Conservation (phyloP, 371 early-diverging fungal genomes). For the Mucor plumbeus region DNA sequence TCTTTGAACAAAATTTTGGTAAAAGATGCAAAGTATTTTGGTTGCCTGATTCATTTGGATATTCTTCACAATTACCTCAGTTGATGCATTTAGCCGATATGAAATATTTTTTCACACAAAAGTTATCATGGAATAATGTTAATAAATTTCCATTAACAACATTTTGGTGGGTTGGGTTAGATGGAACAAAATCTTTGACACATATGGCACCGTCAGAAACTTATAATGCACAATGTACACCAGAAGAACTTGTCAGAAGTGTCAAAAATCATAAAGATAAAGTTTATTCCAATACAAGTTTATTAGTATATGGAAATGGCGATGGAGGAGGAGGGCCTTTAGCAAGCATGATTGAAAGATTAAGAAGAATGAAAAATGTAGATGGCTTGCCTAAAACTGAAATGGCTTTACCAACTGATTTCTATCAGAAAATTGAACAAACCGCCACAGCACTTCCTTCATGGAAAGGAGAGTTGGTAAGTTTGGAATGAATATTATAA, state of each 20-base stretch:
- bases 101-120: conserved; percentile 95
- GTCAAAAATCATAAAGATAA: conserved; percentile 85
- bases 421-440: conserved; percentile 79
- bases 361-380: conserved; percentile 74
- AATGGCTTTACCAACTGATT: conserved; percentile 73
- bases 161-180: conserved; percentile 71
- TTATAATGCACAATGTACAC: conserved; percentile 44
- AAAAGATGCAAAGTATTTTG: conserved; percentile 82
- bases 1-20: conserved; percentile 83
- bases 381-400: conserved; percentile 76
- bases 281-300: conserved; percentile 78
- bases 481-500: too few relatives aligned
- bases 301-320: conserved; percentile 92
- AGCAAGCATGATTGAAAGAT: conserved; percentile 81
- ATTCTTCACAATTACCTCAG: conserved; percentile 71
- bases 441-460: conserved; percentile 69
- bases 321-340: conserved; percentile 97
- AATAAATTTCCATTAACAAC: conserved; percentile 96
- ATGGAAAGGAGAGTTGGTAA: conserved; percentile 93
- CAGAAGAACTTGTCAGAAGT: conserved; percentile 44
- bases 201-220: conserved; percentile 50
- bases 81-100: conserved; percentile 76
- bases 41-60: conserved; percentile 92
- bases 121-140: conserved; percentile 95
- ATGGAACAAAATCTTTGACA: conserved; percentile 40